Conservation (phyloP, 2,329 filamentous ascomycete genomes). For the Penicillium sp. region DNA sequence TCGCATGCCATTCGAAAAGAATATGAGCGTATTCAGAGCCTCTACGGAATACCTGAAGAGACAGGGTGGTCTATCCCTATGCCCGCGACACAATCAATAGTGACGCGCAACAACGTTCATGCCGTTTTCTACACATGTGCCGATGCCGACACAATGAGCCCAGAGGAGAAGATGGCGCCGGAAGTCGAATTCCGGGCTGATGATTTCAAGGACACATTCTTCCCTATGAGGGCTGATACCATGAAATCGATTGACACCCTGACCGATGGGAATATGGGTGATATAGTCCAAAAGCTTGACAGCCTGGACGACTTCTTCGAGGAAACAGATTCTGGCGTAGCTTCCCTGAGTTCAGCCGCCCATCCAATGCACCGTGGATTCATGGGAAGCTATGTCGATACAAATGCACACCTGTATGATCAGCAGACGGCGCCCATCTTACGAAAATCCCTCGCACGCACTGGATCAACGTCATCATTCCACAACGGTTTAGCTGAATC, state of each 20-base stretch:
- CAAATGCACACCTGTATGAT: slow-evolving; percentile 78
- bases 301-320: slow-evolving; percentile 80
- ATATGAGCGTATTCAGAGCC: slow-evolving; percentile 85
- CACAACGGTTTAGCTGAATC: slow-evolving; percentile 81
- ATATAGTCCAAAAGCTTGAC: slow-evolving; percentile 73
- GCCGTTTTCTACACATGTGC: slow-evolving; percentile 94
- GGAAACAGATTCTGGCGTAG: slow-evolving; percentile 56
- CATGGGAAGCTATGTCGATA: slow-evolving; percentile 60
- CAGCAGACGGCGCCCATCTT: slow-evolving; percentile 88
- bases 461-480: slow-evolving; percentile 67
- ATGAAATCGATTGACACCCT: slow-evolving; percentile 79
- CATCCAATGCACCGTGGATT: slow-evolving; percentile 43
- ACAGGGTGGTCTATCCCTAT: slow-evolving; percentile 95
- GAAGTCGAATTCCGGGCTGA: slow-evolving; percentile 92
- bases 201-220: slow-evolving; percentile 72
- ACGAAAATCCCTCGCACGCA: slow-evolving; percentile 69
- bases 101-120: slow-evolving; percentile 86
- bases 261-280: slow-evolving; percentile 63
- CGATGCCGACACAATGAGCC: slow-evolving; percentile 55
- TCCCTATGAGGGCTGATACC: slow-evolving; percentile 75
- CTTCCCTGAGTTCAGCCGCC: slow-evolving; percentile 42
- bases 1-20: slow-evolving; percentile 84
- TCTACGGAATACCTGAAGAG: slow-evolving; percentile 94
- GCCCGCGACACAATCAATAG: slow-evolving; percentile 80
- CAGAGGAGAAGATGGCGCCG: slow-evolving; percentile 61